Conservation (phyloP, 108 stramenopile species). For the Tribonema minus region DNA sequence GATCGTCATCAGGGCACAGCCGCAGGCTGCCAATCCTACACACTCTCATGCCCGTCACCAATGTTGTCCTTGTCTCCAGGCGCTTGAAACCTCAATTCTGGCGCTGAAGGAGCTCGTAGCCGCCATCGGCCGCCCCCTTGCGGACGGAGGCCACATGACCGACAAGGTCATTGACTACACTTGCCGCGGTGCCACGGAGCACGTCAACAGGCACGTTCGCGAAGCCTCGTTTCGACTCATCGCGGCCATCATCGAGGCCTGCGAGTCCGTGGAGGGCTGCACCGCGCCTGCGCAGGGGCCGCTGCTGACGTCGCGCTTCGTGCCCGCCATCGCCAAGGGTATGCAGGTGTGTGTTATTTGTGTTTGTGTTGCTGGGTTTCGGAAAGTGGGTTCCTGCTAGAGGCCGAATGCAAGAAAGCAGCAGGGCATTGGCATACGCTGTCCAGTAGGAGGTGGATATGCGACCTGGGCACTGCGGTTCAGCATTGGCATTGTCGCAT, state of each 20-base stretch:
- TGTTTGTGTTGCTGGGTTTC: too few relatives aligned
- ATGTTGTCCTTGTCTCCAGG: too few relatives aligned
- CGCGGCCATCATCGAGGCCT: slow-evolving; percentile 44
- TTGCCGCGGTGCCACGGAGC: slow-evolving; percentile 37
- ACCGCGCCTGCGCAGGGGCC: neutral
- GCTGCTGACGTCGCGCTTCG: slow-evolving; percentile 1
- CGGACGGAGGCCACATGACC: slow-evolving; percentile 45
- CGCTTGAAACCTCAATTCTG: slow-evolving; percentile 86
- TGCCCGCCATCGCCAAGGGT: neutral
- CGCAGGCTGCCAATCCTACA: too few relatives aligned
- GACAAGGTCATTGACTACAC: slow-evolving; percentile 22
- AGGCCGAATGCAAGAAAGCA: too few relatives aligned
- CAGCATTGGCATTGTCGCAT: too few relatives aligned
- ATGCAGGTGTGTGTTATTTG: neutral
- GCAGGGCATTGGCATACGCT: too few relatives aligned
- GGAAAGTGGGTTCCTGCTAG: too few relatives aligned
- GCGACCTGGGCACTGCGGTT: too few relatives aligned
- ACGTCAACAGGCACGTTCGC: slow-evolving; percentile 91
- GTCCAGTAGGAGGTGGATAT: too few relatives aligned
- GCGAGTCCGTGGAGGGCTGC: neutral
- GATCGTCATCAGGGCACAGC: too few relatives aligned
- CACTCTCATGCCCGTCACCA: too few relatives aligned
- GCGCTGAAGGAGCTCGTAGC: slow-evolving; percentile 76
- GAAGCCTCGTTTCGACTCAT: slow-evolving; percentile 80
- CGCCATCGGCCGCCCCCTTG: slow-evolving; percentile 54